A percentile compares a stretch with the other conserved stretches of the same genome.
Evolutionary conservation across 768 basidiomycete genomes (phyloP).

Genomic region (Russula vinacea): DNA sequence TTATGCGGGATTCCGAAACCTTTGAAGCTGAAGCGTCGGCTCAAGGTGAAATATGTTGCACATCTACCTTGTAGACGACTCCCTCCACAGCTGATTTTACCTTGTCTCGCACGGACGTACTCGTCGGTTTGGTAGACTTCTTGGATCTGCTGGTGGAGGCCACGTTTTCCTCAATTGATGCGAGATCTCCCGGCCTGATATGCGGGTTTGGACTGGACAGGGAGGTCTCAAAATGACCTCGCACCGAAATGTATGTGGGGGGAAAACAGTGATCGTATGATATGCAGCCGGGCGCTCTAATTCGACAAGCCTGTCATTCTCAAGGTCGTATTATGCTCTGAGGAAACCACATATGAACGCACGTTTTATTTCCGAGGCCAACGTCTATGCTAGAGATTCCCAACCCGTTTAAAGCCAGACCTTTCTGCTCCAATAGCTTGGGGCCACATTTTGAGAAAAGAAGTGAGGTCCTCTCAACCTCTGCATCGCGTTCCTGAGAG

Average conservation of each 20-base stretch:
- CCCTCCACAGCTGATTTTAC: conserved; percentile 53
- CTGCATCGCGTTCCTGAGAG: conserved; percentile 71
- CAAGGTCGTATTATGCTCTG: conserved; percentile 29
- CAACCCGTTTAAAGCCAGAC: conserved; percentile 73
- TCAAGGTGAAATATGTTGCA: neutral
- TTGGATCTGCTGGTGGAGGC: conserved; percentile 40
- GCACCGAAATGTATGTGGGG: conserved; percentile 83
- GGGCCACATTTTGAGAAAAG: conserved; percentile 79
- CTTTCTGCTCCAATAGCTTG: conserved; percentile 83
- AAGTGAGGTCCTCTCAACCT: conserved; percentile 74
- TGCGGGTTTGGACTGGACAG: too few species aligned
- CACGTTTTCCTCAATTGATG: conserved; percentile 74
- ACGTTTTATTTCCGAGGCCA: conserved; percentile 94
- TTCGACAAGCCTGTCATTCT: conserved; percentile 70
- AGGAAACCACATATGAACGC: conserved; percentile 8
- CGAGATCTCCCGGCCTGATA: conserved; percentile 80
- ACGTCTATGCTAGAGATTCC: conserved; percentile 69
- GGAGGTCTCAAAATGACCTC: conserved; percentile 9
- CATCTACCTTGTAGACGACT: conserved; percentile 75
- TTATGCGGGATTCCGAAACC: conserved; percentile 79
- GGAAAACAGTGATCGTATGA: conserved; percentile 65
- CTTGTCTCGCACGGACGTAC: conserved; percentile 36
- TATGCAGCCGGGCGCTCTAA: conserved; percentile 80
- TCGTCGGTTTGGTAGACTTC: conserved; percentile 48
- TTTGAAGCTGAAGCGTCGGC: conserved; percentile 32